phyloP scores from a whole-genome alignment of 1,284 basidiomycete species.

The Cryptococcus sp. region DNA sequence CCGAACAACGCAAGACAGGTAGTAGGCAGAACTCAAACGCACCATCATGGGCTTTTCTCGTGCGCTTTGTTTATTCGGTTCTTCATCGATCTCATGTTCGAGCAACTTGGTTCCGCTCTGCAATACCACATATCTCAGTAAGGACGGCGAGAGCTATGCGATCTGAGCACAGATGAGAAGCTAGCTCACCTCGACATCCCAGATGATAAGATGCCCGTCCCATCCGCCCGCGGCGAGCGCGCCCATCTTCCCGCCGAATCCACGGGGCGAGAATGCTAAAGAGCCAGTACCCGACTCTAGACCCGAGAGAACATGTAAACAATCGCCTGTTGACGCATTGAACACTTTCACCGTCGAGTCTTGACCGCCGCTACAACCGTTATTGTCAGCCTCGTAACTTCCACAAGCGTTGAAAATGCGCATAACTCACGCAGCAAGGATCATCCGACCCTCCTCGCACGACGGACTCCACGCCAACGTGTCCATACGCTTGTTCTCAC shows the following conservation, averaged over 20 bases:
- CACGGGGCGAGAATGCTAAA: slow-evolving; percentile 41
- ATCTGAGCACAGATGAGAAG: neutral
- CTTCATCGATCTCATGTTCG: slow-evolving; percentile 40
- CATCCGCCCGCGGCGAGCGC: slow-evolving; percentile 45
- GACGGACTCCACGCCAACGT: slow-evolving; percentile 43
- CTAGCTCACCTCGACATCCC: slow-evolving; percentile 43
- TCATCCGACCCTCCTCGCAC: slow-evolving; percentile 30
- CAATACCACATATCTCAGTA: too few species aligned
- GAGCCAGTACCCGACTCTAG: slow-evolving; percentile 44
- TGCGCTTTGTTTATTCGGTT: slow-evolving; percentile 22
- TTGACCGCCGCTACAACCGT: slow-evolving; percentile 37
- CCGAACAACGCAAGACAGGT: too few species aligned
- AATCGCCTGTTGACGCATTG: slow-evolving; percentile 37
- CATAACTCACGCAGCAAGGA: slow-evolving; percentile 47
- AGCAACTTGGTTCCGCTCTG: slow-evolving; percentile 33
- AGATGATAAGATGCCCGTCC: slow-evolving; percentile 41
- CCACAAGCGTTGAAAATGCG: neutral
- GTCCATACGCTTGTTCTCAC: slow-evolving; percentile 48
- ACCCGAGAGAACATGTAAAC: slow-evolving; percentile 34
- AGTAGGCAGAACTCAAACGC: slow-evolving; percentile 3
- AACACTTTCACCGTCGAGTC: slow-evolving; percentile 48
- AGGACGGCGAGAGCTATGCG: neutral
- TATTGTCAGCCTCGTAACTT: neutral
- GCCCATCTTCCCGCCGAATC: slow-evolving; percentile 22
- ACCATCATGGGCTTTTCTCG: slow-evolving; percentile 45